Evolutionary conservation across 208 protist species (phyloP).

Genomic region (Porcisia deanei): DNA sequence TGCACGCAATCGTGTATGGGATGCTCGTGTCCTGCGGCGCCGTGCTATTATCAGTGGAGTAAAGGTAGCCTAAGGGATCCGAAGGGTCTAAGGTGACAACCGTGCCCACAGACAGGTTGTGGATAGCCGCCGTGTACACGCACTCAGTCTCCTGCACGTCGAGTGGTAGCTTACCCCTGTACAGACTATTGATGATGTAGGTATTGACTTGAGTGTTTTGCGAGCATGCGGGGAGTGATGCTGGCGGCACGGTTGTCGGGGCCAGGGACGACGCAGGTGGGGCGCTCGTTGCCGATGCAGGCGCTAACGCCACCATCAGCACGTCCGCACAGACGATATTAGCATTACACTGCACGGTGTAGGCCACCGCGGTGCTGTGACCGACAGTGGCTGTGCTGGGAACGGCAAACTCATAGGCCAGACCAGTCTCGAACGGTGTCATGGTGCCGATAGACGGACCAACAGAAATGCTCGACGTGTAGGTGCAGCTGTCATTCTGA

Average conservation of each 20-base stretch:
- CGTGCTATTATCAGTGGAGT: constrained; percentile 23
- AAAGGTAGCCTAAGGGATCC: constrained; percentile 45
- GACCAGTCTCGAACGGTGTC: constrained; percentile 7
- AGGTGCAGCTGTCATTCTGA: constrained; percentile 25
- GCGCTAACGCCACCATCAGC: constrained; percentile 21
- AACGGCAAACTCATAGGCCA: constrained; percentile 29
- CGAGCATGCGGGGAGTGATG: constrained; percentile 28
- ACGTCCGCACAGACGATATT: constrained; percentile 39
- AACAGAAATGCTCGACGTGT: constrained; percentile 28
- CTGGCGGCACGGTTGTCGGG: constrained; percentile 7
- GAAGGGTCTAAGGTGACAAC: constrained; percentile 14
- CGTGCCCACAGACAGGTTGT: constrained; percentile 29
- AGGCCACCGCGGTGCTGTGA: constrained; percentile 23
- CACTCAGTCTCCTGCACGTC: constrained; percentile 32
- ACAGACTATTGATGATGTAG: constrained; percentile 29
- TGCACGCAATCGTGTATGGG: constrained; percentile 40
- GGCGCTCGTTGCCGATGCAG: constrained; percentile 9
- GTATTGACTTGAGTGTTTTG: constrained; percentile 23
- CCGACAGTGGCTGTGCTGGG: constrained; percentile 19
- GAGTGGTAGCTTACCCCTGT: constrained; percentile 28
- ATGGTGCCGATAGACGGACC: constrained; percentile 26
- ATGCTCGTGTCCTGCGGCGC: constrained; percentile 26
- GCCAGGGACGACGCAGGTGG: background rate
- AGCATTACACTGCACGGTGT: constrained; percentile 40
- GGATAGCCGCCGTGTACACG: constrained; percentile 32